Base-by-base conservation (phyloP, 208 protist genomes). In the Leptomonas pyrrhocoris region DNA sequence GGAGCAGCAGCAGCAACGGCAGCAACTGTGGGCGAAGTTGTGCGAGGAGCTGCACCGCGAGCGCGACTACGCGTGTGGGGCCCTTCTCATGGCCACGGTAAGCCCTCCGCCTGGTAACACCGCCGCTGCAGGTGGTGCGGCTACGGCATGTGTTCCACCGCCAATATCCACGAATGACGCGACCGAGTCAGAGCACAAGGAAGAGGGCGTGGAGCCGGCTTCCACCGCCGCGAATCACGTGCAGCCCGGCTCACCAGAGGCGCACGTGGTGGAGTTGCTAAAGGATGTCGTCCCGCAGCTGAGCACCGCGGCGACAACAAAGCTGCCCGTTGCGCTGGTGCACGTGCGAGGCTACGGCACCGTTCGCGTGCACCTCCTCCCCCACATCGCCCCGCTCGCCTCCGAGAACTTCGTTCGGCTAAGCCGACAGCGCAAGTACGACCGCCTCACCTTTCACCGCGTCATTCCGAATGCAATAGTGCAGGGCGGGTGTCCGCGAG, bases 341-440 rank as follows among this genome's bases (percentile, higher is more conserved):
- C 77, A 85, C 56, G 73, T 93, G 21, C 69, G 74, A 31, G 65
- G 66, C 42, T 89, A 85, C 76, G 85, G 85, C 64, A 81, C 65
- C 15, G 64, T 94, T 36, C 76, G 56, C n/a, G 51, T 99, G 9
- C 63, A 89, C 61, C 87, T 99, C 15, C 97, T 98, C 69, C 89
- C 96, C 21, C 63, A 85, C 12, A 84, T 98, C 55, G 74, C 79
- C 18, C 98, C 98, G 9, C 96, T 98, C 34, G 96, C 98, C 3
- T 91, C 98, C 0, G 92, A 98, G 56, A 99, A 99, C 90, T 99
- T 99, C 84, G 78, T 83, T 46, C 85, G 80, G 16, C 93, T 98
- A 38, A 64, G 83, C 3, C 56, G 72, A 19, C 88, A 88, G 65
- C 85, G 78, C 6, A 99, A 98, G 79, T 99, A 99, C 82, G 87